A percentile compares a stretch with the other conserved stretches of the same genome.
Evolutionary conservation across 257 asterid species (phyloP).

Genomic region (Forsythia viridissima): DNA sequence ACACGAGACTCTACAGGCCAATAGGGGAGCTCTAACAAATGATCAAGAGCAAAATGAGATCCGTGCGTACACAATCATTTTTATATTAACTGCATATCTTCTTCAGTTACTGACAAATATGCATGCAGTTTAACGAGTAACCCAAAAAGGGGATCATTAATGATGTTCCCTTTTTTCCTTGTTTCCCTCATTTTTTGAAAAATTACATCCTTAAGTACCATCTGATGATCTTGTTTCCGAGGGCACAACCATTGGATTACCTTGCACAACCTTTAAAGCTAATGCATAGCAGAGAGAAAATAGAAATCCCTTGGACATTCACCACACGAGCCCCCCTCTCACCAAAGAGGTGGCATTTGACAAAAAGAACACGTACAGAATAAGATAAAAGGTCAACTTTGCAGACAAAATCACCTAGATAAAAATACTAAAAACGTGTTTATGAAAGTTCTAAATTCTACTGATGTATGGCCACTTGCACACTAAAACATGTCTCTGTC

Average conservation of each 20-base stretch:
- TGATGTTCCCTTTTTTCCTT: neutral
- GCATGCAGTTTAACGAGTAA: neutral
- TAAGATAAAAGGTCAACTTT: neutral
- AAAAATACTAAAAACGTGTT: neutral
- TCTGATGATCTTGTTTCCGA: neutral
- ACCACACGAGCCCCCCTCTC: neutral
- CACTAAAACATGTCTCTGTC: neutral
- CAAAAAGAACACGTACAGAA: neutral
- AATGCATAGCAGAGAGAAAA: neutral
- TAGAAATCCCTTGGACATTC: neutral
- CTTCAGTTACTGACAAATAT: neutral
- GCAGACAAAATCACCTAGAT: neutral
- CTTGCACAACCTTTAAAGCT: neutral
- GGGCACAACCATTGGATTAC: neutral
- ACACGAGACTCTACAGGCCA: neutral
- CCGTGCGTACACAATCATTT: neutral
- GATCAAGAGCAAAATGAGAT: neutral
- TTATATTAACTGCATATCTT: neutral
- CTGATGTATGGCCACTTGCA: neutral
- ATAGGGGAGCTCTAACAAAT: neutral
- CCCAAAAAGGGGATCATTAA: neutral
- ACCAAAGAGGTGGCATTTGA: neutral
- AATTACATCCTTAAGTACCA: neutral
- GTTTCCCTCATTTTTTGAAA: neutral
- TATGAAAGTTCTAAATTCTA: neutral